phyloP scores from a whole-genome alignment of 2,329 filamentous ascomycete genomes.

The Verticillium albo-atrum region DNA sequence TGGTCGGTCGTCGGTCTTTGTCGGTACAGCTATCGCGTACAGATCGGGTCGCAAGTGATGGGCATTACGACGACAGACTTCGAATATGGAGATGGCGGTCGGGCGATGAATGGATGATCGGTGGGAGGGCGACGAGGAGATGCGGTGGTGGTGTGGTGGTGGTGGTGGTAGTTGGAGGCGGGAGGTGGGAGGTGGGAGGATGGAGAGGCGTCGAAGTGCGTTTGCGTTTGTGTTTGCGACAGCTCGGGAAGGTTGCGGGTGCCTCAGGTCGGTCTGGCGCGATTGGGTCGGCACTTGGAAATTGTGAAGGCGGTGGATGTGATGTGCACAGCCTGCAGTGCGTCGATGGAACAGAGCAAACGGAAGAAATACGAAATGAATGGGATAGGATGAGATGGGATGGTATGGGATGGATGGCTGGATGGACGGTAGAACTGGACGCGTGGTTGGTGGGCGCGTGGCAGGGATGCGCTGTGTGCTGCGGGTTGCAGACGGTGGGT shows the following conservation, averaged over 20 bases:
- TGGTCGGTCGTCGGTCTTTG: background rate
- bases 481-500: too few species aligned
- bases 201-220: background rate
- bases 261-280: background rate
- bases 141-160: background rate
- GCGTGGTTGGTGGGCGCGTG: background rate
- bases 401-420: background rate
- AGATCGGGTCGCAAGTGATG: background rate
- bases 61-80: background rate
- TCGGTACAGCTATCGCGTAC: background rate
- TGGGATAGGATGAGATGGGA: background rate
- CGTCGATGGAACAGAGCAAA: background rate
- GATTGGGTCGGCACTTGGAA: background rate
- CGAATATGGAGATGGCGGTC: background rate
- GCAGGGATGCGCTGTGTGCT: background rate
- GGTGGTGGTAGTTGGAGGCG: too few species aligned
- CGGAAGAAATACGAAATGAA: background rate
- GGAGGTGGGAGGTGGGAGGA: too few species aligned
- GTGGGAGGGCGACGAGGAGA: background rate
- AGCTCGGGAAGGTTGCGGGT: background rate
- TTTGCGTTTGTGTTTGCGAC: background rate
- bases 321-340: background rate
- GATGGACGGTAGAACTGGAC: background rate
- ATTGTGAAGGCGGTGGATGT: background rate
- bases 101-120: background rate